These are phyloP conservation scores for Mycocentrospora acerina DNA, from an alignment of 2,329 filamentous ascomycete species.

Conservation along the genomic window DNA sequence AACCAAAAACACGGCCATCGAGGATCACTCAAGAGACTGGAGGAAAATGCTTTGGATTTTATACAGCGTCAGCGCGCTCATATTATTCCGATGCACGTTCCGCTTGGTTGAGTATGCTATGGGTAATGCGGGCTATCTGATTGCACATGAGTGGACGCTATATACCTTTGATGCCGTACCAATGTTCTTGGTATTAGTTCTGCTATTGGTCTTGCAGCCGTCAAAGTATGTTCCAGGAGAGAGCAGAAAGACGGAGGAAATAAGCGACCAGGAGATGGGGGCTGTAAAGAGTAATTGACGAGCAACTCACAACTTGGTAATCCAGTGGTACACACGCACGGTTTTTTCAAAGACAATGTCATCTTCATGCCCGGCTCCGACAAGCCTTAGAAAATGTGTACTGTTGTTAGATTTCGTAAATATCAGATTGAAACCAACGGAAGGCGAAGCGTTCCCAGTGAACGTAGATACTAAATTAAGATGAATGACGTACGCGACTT, in stretches of 20 bases:
- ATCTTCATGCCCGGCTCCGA: neutral
- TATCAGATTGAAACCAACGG: no score
- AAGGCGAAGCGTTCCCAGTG: neutral
- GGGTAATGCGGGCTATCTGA: constrained; percentile 49
- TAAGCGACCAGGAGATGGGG: constrained; percentile 8
- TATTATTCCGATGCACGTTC: constrained; percentile 54
- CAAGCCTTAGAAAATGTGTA: neutral
- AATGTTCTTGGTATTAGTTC: constrained; percentile 47
- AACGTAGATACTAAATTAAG: constrained; percentile 4
- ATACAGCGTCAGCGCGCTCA: constrained; percentile 50
- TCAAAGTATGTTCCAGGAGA: constrained; percentile 17
- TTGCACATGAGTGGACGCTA: constrained; percentile 48
- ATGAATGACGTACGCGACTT: constrained; percentile 11
- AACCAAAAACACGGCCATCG: neutral
- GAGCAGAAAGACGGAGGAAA: constrained; percentile 2
- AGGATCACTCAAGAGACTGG: constrained; percentile 12
- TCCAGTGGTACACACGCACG: no score
- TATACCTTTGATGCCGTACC: constrained; percentile 52
- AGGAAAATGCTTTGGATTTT: constrained; percentile 40
- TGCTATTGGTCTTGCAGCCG: constrained; percentile 37
- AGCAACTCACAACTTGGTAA: no score
- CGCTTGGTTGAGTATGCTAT: constrained; percentile 54
- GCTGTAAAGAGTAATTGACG: constrained; percentile 1
- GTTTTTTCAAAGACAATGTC: no score
- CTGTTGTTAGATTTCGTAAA: no score